phyloP scores from a whole-genome alignment of 1,284 basidiomycete species.

The Malassezia equina region DNA sequence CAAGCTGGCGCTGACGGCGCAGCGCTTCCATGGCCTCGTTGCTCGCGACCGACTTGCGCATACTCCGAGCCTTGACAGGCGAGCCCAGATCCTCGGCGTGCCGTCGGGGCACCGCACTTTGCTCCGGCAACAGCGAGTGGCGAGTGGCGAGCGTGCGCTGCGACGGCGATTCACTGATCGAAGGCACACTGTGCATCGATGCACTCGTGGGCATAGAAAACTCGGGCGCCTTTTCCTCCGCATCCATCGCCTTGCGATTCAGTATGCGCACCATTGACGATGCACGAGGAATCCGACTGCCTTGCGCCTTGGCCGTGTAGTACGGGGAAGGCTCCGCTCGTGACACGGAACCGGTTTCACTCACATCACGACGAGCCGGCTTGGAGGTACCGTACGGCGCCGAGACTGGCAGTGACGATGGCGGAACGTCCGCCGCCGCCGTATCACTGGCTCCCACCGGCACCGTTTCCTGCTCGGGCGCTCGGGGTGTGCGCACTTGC shows the following conservation, averaged over 20 bases:
- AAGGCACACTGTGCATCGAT: slow-evolving; percentile 13
- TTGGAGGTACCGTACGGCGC: neutral
- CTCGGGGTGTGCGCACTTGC: neutral
- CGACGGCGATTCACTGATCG: neutral
- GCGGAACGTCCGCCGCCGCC: neutral
- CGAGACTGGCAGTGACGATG: neutral
- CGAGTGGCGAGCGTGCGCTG: neutral
- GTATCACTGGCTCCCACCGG: neutral
- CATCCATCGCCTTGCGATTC: neutral
- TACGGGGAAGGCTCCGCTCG: slow-evolving; percentile 14
- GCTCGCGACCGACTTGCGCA: slow-evolving; percentile 7
- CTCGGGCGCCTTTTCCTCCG: neutral
- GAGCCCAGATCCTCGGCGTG: neutral
- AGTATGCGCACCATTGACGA: slow-evolving; percentile 18
- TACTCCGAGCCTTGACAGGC: slow-evolving; percentile 5
- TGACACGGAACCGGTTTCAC: neutral
- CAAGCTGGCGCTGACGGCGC: slow-evolving; percentile 1
- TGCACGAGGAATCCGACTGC: slow-evolving; percentile 15
- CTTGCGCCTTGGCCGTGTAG: slow-evolving; percentile 15
- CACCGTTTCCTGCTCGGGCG: neutral
- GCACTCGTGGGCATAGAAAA: slow-evolving; percentile 9
- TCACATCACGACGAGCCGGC: neutral
- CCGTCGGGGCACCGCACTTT: neutral
- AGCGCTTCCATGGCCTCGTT: slow-evolving; percentile 14
- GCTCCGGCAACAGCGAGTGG: neutral